Evolutionary conservation across 2,329 filamentous ascomycete genomes (phyloP).

Genomic region (Phoma sp.): DNA sequence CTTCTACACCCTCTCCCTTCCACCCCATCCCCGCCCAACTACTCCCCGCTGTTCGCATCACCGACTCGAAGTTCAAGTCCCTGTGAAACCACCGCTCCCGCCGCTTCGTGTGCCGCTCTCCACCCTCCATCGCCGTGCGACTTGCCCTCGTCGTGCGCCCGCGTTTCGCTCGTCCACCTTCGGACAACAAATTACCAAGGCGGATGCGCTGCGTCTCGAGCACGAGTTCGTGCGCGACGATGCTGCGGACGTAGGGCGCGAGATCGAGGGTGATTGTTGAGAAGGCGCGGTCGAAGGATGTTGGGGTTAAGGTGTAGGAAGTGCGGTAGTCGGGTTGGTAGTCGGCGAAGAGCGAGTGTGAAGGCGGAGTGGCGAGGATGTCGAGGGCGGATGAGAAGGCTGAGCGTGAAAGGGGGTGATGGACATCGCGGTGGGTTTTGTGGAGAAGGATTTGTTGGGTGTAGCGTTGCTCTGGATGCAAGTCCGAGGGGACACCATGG

Average conservation of each 20-base stretch:
- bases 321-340: constrained; percentile 31
- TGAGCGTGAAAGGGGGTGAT: constrained; percentile 38
- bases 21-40: constrained; percentile 50
- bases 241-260: constrained; percentile 87
- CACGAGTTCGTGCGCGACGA: constrained; percentile 76
- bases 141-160: constrained; percentile 76
- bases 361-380: constrained; percentile 50
- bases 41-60: constrained; percentile 67
- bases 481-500: too few species aligned
- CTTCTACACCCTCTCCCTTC: constrained; percentile 13
- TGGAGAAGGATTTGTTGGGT: constrained; percentile 37
- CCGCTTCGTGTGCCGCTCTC: constrained; percentile 70
- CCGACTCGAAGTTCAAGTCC: constrained; percentile 64
- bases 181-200: constrained; percentile 68
- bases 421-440: constrained; percentile 24
- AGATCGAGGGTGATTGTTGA: constrained; percentile 75
- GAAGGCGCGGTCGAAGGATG: constrained; percentile 78
- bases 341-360: constrained; percentile 35
- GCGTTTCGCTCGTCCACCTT: constrained; percentile 64
- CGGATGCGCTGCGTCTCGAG: constrained; percentile 73
- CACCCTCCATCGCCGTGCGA: constrained; percentile 78
- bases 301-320: constrained; percentile 65
- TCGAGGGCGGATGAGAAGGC: constrained; percentile 60
- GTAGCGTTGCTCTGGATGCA: constrained; percentile 32
- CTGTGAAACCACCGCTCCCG: constrained; percentile 76